These are phyloP conservation scores for Lentinula guzmanii DNA, from an alignment of 768 basidiomycete species.

Conservation along the genomic window DNA sequence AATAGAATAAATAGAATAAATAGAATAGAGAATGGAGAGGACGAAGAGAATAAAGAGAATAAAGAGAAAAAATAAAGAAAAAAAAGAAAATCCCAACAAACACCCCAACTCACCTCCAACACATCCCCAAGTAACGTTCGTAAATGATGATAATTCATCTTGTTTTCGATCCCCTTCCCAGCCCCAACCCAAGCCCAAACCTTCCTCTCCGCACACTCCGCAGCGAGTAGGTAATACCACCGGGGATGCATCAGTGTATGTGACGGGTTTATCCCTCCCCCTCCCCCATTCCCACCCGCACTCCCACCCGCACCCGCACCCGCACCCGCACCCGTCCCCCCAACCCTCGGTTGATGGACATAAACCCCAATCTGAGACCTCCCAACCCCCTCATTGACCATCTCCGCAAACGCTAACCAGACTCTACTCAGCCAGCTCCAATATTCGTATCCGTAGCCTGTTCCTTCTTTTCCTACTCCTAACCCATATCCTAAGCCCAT, in stretches of 20 bases:
- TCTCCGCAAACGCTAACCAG: slow-evolving; percentile 64
- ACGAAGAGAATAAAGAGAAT: no score
- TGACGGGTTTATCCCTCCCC: slow-evolving; percentile 54
- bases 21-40: no score
- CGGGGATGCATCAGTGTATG: slow-evolving; percentile 87
- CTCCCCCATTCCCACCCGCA: no score
- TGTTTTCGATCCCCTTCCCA: no score
- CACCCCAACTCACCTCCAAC: neutral
- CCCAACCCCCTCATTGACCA: slow-evolving; percentile 72
- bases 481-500: no score
- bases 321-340: no score
- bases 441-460: slow-evolving; percentile 58
- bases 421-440: slow-evolving; percentile 96
- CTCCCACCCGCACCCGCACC: no score
- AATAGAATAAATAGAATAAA: no score
- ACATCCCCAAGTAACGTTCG: neutral
- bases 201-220: slow-evolving; percentile 75
- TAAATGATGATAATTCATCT: neutral
- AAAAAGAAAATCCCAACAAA: no score
- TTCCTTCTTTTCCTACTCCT: slow-evolving; percentile 42
- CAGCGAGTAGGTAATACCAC: slow-evolving; percentile 89
- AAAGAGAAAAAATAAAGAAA: neutral
- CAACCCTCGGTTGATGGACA: slow-evolving; percentile 37
- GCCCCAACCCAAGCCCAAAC: slow-evolving; percentile 52
- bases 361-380: slow-evolving; percentile 39